Evolutionary conservation across 2,329 filamentous ascomycete species (phyloP), one percentile per base, ranked within the genome.

Genomic region (Didymella glomerata): DNA sequence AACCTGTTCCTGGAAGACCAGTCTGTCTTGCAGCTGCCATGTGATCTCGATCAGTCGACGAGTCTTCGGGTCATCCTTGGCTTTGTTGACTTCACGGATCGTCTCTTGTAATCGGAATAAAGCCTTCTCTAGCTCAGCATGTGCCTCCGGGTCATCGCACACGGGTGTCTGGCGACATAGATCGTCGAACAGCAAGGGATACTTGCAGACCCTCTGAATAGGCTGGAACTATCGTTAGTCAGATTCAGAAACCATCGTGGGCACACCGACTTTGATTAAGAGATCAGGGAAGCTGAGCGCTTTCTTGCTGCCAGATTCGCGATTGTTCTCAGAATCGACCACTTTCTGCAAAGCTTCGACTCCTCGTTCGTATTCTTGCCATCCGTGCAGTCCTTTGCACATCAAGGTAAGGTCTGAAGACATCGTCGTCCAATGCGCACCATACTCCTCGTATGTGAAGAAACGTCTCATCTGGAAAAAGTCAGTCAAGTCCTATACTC

Each of bases 121-220:
- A 0, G 90, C 85, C 63, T 88, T 89, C 60, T 92, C 88, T 18
- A 98, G 86, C 52, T 92, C 89, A 73, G 90, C 87, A 76, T 97
- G 90, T 1, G 92, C 90, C 61, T 87, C 87, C 0, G 93, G 92
- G 69, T 93, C 96, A 72, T 98, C 94, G 54, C 86, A 88, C 1
- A 92, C 90, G 2, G 92, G 91, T 0, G 93, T 97, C 65, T 89
- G 85, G 69, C 90, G 93, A 60, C 93, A 83, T 9, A 99, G 82
- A 69, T 97, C 92, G 5, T 88, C 84, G 70, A 98, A 93, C 2
- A 98, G 81, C 4, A 99, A 81, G 11, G 92, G 92, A 72, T 98
- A 98, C 78, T 90, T 92, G 80, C 92, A 96, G 22, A 97, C 86
- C 54, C 94, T 86, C 77, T 99, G 94, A 20, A 97, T 93, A 0